phyloP scores from a whole-genome alignment of 129 eudicot genomes.

The Kitagawia praeruptora region DNA sequence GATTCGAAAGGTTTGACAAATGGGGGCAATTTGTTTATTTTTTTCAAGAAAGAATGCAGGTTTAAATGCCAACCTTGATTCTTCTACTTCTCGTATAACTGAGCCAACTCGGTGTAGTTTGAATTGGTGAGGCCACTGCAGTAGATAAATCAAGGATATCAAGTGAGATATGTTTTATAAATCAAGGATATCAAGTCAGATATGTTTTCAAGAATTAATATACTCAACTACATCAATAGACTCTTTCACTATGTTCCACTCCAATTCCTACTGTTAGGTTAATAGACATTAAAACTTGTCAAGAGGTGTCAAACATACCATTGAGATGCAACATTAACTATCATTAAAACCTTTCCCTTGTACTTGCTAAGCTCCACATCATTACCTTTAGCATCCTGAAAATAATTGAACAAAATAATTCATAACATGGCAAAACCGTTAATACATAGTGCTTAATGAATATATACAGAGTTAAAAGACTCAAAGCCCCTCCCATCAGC shows the following conservation, averaged over 20 bases:
- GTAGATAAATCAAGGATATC: not conserved
- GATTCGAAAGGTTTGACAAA: not conserved
- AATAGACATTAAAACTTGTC: not conserved
- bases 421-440: not conserved
- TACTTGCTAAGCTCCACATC: conserved; percentile 72
- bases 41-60: not conserved
- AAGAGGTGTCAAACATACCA: conserved; percentile 42
- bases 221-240: not conserved
- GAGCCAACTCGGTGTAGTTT: conserved; percentile 74
- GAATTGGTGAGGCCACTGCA: conserved; percentile 84
- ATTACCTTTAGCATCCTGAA: conserved; percentile 83
- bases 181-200: too few relatives aligned
- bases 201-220: not conserved
- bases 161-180: not conserved
- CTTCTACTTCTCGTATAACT: conserved; percentile 69
- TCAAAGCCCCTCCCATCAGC: not conserved
- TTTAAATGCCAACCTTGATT: conserved; percentile 55
- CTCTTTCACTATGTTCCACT: not conserved
- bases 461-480: too few relatives aligned
- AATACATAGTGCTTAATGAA: too few relatives aligned
- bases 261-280: not conserved
- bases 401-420: not conserved
- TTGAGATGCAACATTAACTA: conserved; percentile 95
- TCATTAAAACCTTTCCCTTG: conserved; percentile 85
- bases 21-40: not conserved